A percentile compares a stretch with the other conserved stretches of the same genome.
phyloP scores from a whole-genome alignment of 2,329 filamentous ascomycete species.

The Aspergillus bombycis region DNA sequence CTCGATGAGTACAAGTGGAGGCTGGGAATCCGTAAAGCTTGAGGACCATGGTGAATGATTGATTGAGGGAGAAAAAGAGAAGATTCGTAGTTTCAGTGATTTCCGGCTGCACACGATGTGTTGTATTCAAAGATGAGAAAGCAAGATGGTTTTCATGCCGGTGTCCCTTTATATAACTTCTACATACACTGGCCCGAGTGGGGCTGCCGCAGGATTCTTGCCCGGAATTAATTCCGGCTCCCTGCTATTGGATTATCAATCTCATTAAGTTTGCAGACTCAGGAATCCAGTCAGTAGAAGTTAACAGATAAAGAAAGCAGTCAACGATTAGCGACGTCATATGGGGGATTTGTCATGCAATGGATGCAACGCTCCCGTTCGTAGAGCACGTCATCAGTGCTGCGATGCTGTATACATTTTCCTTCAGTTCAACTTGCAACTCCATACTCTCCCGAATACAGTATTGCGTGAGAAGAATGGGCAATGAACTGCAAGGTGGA shows the following conservation, averaged over 20 bases:
- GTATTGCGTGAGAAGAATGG: background rate
- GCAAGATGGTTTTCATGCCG: background rate
- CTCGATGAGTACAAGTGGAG: conserved; percentile 30
- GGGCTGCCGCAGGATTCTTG: background rate
- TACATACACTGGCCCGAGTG: background rate
- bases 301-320: background rate
- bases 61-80: background rate
- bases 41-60: conserved; percentile 29
- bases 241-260: background rate
- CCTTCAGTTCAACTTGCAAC: background rate
- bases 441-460: background rate
- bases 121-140: background rate
- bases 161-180: background rate
- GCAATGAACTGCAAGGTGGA: background rate
- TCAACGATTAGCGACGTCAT: background rate
- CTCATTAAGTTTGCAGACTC: background rate
- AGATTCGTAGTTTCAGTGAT: background rate
- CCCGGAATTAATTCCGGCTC: background rate
- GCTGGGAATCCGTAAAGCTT: conserved; percentile 32
- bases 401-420: background rate
- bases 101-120: background rate
- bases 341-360: background rate
- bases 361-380: background rate
- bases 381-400: background rate
- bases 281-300: background rate